phyloP scores from a whole-genome alignment of 2,329 filamentous ascomycete genomes.

The Phaeomoniella chlamydospora region DNA sequence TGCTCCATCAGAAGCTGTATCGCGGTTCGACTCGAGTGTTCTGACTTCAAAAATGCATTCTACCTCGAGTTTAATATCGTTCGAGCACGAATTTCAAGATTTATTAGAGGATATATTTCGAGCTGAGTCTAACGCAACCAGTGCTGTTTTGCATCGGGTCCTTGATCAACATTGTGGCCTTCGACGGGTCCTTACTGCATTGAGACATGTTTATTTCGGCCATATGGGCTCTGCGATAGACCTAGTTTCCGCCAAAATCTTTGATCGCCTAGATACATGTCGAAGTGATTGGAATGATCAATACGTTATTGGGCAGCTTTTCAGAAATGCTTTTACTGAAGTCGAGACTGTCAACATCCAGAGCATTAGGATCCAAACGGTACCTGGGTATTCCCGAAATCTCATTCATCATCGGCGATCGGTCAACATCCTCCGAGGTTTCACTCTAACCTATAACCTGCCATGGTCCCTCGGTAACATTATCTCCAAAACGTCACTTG shows the following conservation, averaged over 20 bases:
- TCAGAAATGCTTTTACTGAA: slow-evolving; percentile 53
- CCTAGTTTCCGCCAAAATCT: slow-evolving; percentile 53
- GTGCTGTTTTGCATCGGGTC: slow-evolving; percentile 44
- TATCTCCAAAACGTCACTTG: slow-evolving; percentile 49
- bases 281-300: slow-evolving; percentile 59
- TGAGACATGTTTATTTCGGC: slow-evolving; percentile 64
- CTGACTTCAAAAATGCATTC: background rate
- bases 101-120: background rate
- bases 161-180: slow-evolving; percentile 59
- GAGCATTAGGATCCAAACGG: slow-evolving; percentile 45
- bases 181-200: slow-evolving; percentile 45
- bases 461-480: slow-evolving; percentile 56
- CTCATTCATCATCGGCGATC: slow-evolving; percentile 38
- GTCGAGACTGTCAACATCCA: slow-evolving; percentile 41
- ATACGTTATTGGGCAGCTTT: slow-evolving; percentile 64
- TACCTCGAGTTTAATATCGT: background rate
- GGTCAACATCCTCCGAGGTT: slow-evolving; percentile 45
- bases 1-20: background rate
- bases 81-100: background rate
- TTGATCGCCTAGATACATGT: slow-evolving; percentile 55
- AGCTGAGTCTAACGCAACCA: slow-evolving; percentile 17
- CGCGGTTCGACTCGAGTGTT: background rate
- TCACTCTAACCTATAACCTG: slow-evolving; percentile 56
- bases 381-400: slow-evolving; percentile 23
- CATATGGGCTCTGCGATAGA: slow-evolving; percentile 56